These are phyloP conservation scores for Gymnopilus junonius DNA, from an alignment of 768 basidiomycete species.

Conservation along the genomic window DNA sequence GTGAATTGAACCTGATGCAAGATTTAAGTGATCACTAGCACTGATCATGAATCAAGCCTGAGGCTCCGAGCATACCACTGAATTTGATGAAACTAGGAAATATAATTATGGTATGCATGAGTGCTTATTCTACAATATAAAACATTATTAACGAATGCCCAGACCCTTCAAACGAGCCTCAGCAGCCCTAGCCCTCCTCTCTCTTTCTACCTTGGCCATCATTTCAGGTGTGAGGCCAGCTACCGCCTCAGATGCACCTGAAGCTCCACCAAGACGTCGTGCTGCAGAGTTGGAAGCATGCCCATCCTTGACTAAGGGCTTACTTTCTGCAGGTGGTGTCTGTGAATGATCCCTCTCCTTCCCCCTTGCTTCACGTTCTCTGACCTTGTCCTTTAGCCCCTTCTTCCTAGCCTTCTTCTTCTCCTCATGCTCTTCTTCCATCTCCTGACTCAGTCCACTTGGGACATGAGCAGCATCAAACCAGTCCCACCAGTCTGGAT, in stretches of 20 bases:
- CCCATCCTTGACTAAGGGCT: slow-evolving; percentile 6
- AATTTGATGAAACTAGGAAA: no score
- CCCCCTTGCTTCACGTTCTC: slow-evolving; percentile 79
- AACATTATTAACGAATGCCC: slow-evolving; percentile 13
- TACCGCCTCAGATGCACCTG: slow-evolving; percentile 62
- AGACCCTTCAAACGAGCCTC: slow-evolving; percentile 76
- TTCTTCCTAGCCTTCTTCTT: slow-evolving; percentile 85
- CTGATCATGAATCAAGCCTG: no score
- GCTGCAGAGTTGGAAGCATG: slow-evolving; percentile 35
- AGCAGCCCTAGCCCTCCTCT: slow-evolving; percentile 89
- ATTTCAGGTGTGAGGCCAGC: slow-evolving; percentile 90
- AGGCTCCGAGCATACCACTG: no score
- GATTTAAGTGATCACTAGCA: no score
- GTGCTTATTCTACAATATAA: background rate
- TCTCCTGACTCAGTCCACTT: slow-evolving; percentile 79
- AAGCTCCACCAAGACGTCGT: slow-evolving; percentile 77
- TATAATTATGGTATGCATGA: no score
- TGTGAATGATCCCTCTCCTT: slow-evolving; percentile 44
- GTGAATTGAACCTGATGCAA: no score
- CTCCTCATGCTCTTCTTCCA: slow-evolving; percentile 85
- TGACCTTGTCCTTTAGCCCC: slow-evolving; percentile 83
- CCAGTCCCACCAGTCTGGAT: slow-evolving; percentile 96
- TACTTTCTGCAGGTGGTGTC: slow-evolving; percentile 26
- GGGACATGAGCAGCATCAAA: slow-evolving; percentile 82
- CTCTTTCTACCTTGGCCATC: slow-evolving; percentile 87